These are phyloP conservation scores for Suhomyces canberraensis DNA, from an alignment of 805 yeast species.

Conservation along the genomic window DNA sequence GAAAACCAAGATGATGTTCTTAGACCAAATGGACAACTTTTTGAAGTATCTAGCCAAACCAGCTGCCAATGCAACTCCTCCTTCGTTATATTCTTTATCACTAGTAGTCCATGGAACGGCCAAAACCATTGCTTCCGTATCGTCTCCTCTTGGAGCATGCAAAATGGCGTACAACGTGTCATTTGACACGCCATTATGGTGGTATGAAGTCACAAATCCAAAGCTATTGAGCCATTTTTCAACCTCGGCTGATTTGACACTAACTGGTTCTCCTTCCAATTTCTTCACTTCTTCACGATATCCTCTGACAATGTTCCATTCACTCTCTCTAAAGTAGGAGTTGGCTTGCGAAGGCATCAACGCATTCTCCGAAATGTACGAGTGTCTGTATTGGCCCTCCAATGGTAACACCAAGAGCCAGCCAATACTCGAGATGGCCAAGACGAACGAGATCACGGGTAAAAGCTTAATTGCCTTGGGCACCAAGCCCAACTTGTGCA, in stretches of 20 bases:
- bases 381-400: constrained; percentile 76
- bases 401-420: constrained; percentile 65
- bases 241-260: constrained; percentile 45
- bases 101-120: constrained; percentile 83
- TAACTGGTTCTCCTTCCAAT: constrained; percentile 28
- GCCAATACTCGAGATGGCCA: constrained; percentile 31
- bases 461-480: constrained; percentile 33
- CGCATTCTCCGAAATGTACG: constrained; percentile 94
- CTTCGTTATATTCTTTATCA: constrained; percentile 64
- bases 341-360: constrained; percentile 95
- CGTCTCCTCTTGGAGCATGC: constrained; percentile 94
- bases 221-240: constrained; percentile 61
- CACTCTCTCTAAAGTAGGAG: constrained; percentile 87
- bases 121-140: constrained; percentile 90
- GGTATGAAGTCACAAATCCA: constrained; percentile 61
- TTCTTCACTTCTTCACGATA: constrained; percentile 58
- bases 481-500: constrained; percentile 38
- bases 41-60: constrained; percentile 77
- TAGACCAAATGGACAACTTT: constrained; percentile 92
- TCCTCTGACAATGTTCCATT: constrained; percentile 90
- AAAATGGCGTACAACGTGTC: constrained; percentile 68
- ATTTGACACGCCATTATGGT: constrained; percentile 41
- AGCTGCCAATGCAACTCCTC: constrained; percentile 72
- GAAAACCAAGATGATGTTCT: constrained; percentile 82
- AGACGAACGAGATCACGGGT: constrained; percentile 32